Evolutionary conservation across 257 asterid genomes (phyloP), one percentile per base, ranked within the genome.

Genomic region (Lithospermum erythrorhizon): DNA sequence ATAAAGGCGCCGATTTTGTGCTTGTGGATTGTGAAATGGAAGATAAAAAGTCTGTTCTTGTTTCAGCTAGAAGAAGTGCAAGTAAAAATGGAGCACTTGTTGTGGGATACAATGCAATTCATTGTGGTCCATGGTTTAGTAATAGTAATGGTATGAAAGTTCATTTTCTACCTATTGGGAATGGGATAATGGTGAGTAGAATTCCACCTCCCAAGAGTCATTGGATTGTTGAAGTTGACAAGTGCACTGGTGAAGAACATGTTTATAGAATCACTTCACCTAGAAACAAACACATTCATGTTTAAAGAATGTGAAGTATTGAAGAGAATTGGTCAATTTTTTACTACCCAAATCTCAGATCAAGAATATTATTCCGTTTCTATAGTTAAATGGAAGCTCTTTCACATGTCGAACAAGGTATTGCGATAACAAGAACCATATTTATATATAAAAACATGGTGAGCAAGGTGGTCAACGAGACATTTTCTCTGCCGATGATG

Each of bases 211-310:
- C 21, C 2, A 53, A 22, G 21, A 53, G 57, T 22, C 57, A 53
- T 8, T 53, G 57, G 57, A 53, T 53, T 21, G 83, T 83, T 55
- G 79, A 75, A 68, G 87, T 79, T 61, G 91, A 83, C 69, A 78
- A 79, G 49, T 81, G 83, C 65, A 83, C 91, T 0, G 91, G 87
- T 16, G 91, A 83, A 68, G 90, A 82, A 54, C 95, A 82, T 54
- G 87, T 82, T 37, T 82, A 70, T 58, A 72, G 86, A 68, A 83
- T 88, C 19, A 83, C 84, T 72, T 73, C 87, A 21, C 70, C 67
- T 21, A 20, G 21, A 51, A 59, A 59, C 57, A 57, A 61, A 24
- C 73, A 21, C 21, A 58, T 15, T 27, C 16, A 49, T 22, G 7
- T 59, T 54, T 18, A 27, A 5, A 27, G 66, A 53, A 41, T 41